Conservation (phyloP, 345 rosid species). For the Turnera subulata region DNA sequence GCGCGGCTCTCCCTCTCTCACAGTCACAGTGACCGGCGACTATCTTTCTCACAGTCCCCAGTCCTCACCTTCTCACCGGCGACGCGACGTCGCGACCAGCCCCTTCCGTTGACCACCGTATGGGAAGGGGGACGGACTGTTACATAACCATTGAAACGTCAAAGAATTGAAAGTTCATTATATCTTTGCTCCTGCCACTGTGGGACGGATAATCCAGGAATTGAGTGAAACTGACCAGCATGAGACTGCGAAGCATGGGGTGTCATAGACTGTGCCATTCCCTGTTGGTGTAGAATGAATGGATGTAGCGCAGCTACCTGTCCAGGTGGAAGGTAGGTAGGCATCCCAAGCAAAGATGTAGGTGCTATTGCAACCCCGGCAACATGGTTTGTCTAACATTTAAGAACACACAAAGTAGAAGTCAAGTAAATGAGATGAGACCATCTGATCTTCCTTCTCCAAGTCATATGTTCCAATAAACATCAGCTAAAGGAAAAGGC, state of each 20-base stretch:
- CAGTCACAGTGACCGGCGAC: too few species aligned
- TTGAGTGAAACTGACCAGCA: constrained; percentile 49
- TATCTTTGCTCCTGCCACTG: constrained; percentile 42
- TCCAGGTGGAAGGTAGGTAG: constrained; percentile 65
- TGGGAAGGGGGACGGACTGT: not conserved
- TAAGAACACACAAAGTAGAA: constrained; percentile 2
- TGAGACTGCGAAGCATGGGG: constrained; percentile 60
- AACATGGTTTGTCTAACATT: constrained; percentile 41
- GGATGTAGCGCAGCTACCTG: constrained; percentile 77
- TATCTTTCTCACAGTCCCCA: too few species aligned
- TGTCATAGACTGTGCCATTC: constrained; percentile 55
- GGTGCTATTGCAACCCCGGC: constrained; percentile 50
- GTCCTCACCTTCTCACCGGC: too few species aligned
- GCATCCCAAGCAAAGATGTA: constrained; percentile 60
- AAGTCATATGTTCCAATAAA: not conserved
- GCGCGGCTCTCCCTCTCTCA: too few species aligned
- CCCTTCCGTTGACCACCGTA: too few species aligned
- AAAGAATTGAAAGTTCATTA: not conserved
- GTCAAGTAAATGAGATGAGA: not conserved
- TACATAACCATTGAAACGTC: too few species aligned
- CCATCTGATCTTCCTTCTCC: constrained; percentile 6
- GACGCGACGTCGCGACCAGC: too few species aligned
- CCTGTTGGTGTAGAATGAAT: constrained; percentile 70
- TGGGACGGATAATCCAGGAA: constrained; percentile 43
- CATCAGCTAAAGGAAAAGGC: too few species aligned